phyloP scores from a whole-genome alignment of 495 filamentous ascomycete species.

The Hypoxylon trugodes region DNA sequence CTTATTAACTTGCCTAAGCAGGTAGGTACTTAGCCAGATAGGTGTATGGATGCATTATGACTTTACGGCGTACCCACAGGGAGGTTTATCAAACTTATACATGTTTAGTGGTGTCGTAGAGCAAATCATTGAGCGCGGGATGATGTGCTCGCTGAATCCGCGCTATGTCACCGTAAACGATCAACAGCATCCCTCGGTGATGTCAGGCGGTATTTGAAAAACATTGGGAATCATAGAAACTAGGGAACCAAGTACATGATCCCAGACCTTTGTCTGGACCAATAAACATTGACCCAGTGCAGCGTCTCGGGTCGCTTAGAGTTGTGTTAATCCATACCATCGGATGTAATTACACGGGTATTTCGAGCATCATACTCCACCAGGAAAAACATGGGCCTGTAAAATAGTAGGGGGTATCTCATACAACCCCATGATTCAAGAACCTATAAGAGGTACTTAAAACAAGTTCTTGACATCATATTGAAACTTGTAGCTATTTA shows the following conservation, averaged over 20 bases:
- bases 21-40: too few relatives aligned
- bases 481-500: too few relatives aligned
- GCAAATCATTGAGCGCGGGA: not conserved
- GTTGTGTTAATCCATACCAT: slow-evolving; percentile 15
- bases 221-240: not conserved
- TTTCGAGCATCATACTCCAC: slow-evolving; percentile 13
- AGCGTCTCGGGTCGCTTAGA: slow-evolving; percentile 35
- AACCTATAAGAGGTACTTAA: too few relatives aligned
- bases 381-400: not conserved
- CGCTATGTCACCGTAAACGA: slow-evolving; percentile 22
- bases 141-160: not conserved
- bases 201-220: slow-evolving; percentile 14
- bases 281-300: slow-evolving; percentile 31
- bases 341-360: slow-evolving; percentile 22
- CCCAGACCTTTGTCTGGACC: slow-evolving; percentile 7
- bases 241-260: slow-evolving; percentile 1
- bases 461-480: too few relatives aligned
- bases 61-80: too few relatives aligned
- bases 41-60: too few relatives aligned
- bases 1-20: too few relatives aligned
- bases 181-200: slow-evolving; percentile 10
- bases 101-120: too few relatives aligned
- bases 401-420: not conserved
- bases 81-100: too few relatives aligned
- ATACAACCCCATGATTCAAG: not conserved